These are phyloP conservation scores for Metschnikowia continentalis DNA, from an alignment of 805 yeast genomes.

Conservation along the genomic window DNA sequence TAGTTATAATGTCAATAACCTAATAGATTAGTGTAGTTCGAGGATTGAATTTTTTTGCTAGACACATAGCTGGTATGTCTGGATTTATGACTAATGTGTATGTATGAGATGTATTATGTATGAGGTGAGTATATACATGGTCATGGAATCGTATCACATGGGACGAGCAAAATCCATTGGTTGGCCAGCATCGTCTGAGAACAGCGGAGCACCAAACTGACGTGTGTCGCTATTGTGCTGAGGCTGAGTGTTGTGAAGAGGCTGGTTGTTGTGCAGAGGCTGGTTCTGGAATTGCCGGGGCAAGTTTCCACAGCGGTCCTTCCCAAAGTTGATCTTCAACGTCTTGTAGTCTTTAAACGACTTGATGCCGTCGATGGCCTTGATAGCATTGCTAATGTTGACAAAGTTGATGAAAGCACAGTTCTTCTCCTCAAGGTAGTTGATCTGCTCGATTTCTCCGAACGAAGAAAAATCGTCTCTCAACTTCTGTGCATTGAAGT, in stretches of 20 bases:
- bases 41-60: too few species aligned
- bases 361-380: slow-evolving; percentile 88
- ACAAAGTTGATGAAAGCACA: slow-evolving; percentile 93
- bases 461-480: slow-evolving; percentile 71
- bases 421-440: slow-evolving; percentile 73
- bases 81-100: not conserved
- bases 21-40: too few species aligned
- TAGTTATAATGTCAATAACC: too few species aligned
- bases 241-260: slow-evolving; percentile 16
- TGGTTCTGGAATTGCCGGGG: slow-evolving; percentile 67
- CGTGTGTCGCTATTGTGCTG: not conserved
- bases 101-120: not conserved
- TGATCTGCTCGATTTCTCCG: slow-evolving; percentile 95
- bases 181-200: not conserved
- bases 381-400: slow-evolving; percentile 80
- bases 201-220: slow-evolving; percentile 1
- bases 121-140: not conserved
- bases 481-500: slow-evolving; percentile 55
- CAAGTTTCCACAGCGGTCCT: slow-evolving; percentile 80
- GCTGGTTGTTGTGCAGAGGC: not conserved
- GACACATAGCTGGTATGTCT: too few species aligned
- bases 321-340: slow-evolving; percentile 57
- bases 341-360: slow-evolving; percentile 59
- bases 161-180: not conserved
- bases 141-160: not conserved